Percentiles rank a stretch among this genome's conserved stretches.
Conservation (phyloP, 176 grass and related monocot genomes). For the Carex scoparia region DNA sequence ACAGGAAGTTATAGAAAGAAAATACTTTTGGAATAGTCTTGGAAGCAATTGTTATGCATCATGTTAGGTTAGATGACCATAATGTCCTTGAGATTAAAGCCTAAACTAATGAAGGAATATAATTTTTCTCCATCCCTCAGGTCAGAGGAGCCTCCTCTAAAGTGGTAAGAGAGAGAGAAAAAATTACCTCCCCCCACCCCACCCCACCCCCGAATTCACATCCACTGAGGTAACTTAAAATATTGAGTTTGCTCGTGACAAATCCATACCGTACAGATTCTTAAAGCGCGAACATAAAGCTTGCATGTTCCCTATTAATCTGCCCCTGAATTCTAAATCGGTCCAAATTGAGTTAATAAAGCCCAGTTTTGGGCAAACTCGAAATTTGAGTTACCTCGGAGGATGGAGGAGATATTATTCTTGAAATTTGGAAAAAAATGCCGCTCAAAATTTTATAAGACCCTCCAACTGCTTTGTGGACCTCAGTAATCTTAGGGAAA, state of each 20-base stretch:
- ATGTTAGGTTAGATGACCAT: background rate
- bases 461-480: slow-evolving; percentile 15
- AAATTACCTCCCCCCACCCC: background rate
- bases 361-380: too few species aligned
- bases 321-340: too few species aligned
- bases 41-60: background rate
- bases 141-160: background rate
- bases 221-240: too few species aligned
- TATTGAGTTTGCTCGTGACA: too few species aligned
- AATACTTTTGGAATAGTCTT: background rate
- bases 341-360: too few species aligned
- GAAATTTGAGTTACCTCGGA: too few species aligned
- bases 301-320: too few species aligned
- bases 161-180: background rate
- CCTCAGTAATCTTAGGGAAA: slow-evolving; percentile 15
- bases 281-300: too few species aligned
- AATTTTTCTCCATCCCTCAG: background rate
- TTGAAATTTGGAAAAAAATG: background rate
- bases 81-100: background rate
- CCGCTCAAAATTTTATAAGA: slow-evolving; percentile 5
- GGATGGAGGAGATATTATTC: background rate
- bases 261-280: too few species aligned
- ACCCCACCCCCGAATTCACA: too few species aligned
- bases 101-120: background rate
- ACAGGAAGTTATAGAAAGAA: background rate